These are phyloP conservation scores for Stephanodiscus minutulus DNA, from an alignment of 108 stramenopile species.

Conservation along the genomic window DNA sequence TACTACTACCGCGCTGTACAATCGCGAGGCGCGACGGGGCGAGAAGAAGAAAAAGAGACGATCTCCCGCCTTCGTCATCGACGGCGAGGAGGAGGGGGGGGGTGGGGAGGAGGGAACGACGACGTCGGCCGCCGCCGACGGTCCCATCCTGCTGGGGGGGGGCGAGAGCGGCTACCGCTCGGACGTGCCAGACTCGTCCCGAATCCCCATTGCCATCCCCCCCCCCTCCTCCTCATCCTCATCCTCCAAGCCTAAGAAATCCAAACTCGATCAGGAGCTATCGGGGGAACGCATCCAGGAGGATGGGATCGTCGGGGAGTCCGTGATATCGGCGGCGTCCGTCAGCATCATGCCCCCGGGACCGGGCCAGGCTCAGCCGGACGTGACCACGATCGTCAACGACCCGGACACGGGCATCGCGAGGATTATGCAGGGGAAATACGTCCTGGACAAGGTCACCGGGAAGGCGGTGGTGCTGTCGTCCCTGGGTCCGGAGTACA, in stretches of 20 bases:
- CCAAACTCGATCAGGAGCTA: conserved; percentile 44
- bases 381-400: conserved; percentile 68
- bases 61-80: conserved; percentile 19
- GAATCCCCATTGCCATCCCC: conserved; percentile 36
- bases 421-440: conserved; percentile 73
- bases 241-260: conserved; percentile 17
- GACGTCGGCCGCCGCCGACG: neutral
- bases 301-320: conserved; percentile 39
- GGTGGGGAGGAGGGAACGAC: conserved; percentile 1
- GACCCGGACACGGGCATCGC: conserved; percentile 86
- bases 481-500: conserved; percentile 69
- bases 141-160: conserved; percentile 36
- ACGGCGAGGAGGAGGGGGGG: conserved; percentile 13
- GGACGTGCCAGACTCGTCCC: conserved; percentile 32
- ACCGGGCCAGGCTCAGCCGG: conserved; percentile 63
- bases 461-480: conserved; percentile 74
- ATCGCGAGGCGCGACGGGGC: conserved; percentile 30
- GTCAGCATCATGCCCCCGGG: conserved; percentile 41
- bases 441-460: conserved; percentile 86
- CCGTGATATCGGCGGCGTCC: conserved; percentile 40
- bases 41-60: conserved; percentile 33
- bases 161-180: conserved; percentile 30
- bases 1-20: conserved; percentile 18
- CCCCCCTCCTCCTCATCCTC: conserved; percentile 4
- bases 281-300: conserved; percentile 38